Percentiles rank a stretch among this genome's conserved stretches.
Conservation (phyloP, 2,329 filamentous ascomycete genomes). For the Xylaria polymorpha region DNA sequence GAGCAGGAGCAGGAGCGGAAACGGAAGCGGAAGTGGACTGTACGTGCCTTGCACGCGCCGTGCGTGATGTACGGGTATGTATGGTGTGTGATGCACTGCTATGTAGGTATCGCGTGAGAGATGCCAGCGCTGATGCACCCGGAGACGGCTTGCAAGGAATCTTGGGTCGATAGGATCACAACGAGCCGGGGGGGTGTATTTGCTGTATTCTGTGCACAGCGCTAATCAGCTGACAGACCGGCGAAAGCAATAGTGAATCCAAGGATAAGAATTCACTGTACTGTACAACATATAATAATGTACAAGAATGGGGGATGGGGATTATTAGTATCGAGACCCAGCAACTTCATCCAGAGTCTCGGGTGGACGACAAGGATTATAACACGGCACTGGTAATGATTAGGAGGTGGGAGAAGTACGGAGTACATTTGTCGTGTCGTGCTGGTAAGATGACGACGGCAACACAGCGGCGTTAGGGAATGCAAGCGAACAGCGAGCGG, state of each 20-base stretch:
- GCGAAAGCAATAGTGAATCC: slow-evolving; percentile 4
- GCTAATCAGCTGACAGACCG: slow-evolving; percentile 18
- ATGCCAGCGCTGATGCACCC: background rate
- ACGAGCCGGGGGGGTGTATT: slow-evolving; percentile 11
- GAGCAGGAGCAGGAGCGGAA: slow-evolving; percentile 1
- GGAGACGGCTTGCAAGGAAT: slow-evolving; percentile 6
- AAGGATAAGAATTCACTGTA: background rate
- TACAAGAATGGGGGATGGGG: background rate
- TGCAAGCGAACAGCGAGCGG: slow-evolving; percentile 14
- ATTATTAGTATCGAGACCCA: slow-evolving; percentile 13
- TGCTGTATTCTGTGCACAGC: background rate
- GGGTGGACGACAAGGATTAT: slow-evolving; percentile 20
- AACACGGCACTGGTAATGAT: background rate
- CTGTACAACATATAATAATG: slow-evolving; percentile 8
- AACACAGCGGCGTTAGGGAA: slow-evolving; percentile 32
- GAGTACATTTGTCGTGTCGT: background rate
- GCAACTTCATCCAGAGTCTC: background rate
- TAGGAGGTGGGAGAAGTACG: slow-evolving; percentile 1
- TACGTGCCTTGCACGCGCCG: slow-evolving; percentile 6
- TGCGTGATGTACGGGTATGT: background rate
- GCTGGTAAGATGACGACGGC: slow-evolving; percentile 25
- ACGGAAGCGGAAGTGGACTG: slow-evolving; percentile 7
- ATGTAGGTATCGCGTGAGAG: background rate
- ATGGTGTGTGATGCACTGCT: background rate
- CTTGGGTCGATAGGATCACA: slow-evolving; percentile 22